A percentile compares a stretch with the other conserved stretches of the same genome.
Evolutionary conservation across 2,329 filamentous ascomycete species (phyloP).

Genomic region (Graphium sp.): DNA sequence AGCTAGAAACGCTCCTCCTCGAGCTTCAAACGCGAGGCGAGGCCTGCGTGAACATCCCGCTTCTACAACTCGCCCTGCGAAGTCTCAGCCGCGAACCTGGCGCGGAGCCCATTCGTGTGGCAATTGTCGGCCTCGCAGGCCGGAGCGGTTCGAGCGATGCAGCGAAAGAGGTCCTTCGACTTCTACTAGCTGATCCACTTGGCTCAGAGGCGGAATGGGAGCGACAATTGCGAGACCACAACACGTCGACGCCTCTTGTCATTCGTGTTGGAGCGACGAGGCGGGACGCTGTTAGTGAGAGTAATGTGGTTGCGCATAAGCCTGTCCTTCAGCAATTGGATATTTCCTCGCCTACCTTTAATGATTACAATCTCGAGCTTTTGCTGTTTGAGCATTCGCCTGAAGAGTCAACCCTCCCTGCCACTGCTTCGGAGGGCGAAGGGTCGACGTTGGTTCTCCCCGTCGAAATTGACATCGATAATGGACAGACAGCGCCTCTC

Average conservation of each 20-base stretch:
- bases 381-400: constrained; percentile 34
- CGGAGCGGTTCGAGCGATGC: constrained; percentile 20
- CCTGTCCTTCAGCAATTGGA: constrained; percentile 35
- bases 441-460: constrained; percentile 61
- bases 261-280: constrained; percentile 32
- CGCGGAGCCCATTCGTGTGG: constrained; percentile 39
- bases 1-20: constrained; percentile 41
- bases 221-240: constrained; percentile 33
- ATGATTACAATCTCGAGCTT: constrained; percentile 47
- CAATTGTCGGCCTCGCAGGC: constrained; percentile 31
- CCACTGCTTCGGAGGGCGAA: constrained; percentile 27
- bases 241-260: constrained; percentile 39
- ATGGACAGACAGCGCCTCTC: constrained; percentile 47
- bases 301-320: constrained; percentile 4
- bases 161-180: constrained; percentile 48
- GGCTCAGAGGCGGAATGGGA: constrained; percentile 50
- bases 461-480: constrained; percentile 52
- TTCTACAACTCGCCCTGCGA: constrained; percentile 53
- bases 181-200: constrained; percentile 57
- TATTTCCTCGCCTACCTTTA: constrained; percentile 44
- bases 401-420: too few relatives aligned
- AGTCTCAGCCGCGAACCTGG: constrained; percentile 41
- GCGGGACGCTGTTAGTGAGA: constrained; percentile 5
- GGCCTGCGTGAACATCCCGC: constrained; percentile 48
- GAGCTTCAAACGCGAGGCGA: constrained; percentile 44